These are phyloP conservation scores for Leccinum angustisporum DNA, from an alignment of 1,284 basidiomycete genomes.

Conservation along the genomic window DNA sequence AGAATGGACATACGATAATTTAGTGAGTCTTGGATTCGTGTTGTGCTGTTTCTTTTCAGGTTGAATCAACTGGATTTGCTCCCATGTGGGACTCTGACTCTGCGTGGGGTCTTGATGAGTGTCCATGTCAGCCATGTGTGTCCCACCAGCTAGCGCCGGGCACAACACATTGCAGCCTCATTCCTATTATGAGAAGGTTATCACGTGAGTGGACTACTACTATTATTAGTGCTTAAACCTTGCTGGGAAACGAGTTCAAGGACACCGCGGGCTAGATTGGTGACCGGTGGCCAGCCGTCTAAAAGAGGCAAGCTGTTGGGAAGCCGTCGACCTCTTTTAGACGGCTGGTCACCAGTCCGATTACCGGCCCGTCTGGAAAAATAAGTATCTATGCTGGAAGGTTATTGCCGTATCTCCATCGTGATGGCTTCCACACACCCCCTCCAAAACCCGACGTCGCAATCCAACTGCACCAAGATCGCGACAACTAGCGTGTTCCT, in stretches of 20 bases:
- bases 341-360: too few relatives aligned
- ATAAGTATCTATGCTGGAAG: neutral
- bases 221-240: neutral
- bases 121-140: neutral
- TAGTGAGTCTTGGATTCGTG: too few relatives aligned
- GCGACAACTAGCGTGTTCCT: slow-evolving; percentile 69
- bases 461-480: slow-evolving; percentile 79
- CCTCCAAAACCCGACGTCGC: slow-evolving; percentile 54
- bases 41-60: neutral
- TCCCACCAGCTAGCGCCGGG: neutral
- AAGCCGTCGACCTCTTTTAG: too few relatives aligned
- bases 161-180: neutral
- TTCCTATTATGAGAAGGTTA: neutral
- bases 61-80: neutral
- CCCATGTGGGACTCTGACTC: neutral
- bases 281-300: too few relatives aligned
- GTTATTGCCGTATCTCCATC: neutral
- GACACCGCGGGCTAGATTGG: neutral
- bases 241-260: neutral
- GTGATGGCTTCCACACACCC: slow-evolving; percentile 16
- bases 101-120: neutral
- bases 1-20: neutral
- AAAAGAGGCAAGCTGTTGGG: too few relatives aligned
- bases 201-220: neutral
- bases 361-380: neutral